Conservation (phyloP, 164 flowering plant genomes). For the Vitis riparia region DNA sequence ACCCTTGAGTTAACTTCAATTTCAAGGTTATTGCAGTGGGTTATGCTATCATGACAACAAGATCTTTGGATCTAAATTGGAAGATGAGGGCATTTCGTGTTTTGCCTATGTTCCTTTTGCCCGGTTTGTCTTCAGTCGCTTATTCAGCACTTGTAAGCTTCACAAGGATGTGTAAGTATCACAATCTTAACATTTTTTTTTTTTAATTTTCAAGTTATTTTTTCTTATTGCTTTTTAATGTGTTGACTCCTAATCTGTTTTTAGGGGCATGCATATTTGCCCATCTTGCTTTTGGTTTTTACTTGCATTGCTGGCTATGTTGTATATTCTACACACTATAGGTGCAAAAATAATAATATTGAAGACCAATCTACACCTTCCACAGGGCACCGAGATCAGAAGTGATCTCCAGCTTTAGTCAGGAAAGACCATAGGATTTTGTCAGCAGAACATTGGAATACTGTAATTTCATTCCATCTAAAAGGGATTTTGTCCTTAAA, state of each 20-base stretch:
- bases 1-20: not conserved
- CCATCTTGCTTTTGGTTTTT: not conserved
- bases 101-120: slow-evolving; percentile 84
- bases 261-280: not conserved
- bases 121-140: slow-evolving; percentile 46
- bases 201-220: not conserved
- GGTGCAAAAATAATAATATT: too few species aligned
- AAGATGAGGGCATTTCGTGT: slow-evolving; percentile 80
- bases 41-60: slow-evolving; percentile 86
- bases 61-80: slow-evolving; percentile 75
- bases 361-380: too few species aligned
- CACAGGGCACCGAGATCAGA: too few species aligned
- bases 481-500: too few species aligned
- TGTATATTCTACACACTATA: not conserved
- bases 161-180: slow-evolving; percentile 68
- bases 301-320: not conserved
- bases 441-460: too few species aligned
- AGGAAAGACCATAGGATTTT: too few species aligned
- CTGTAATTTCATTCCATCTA: too few species aligned
- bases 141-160: slow-evolving; percentile 56
- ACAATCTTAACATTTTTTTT: not conserved
- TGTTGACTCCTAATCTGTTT: not conserved
- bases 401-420: too few species aligned
- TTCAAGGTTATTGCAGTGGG: slow-evolving; percentile 77
- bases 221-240: not conserved